A percentile compares a stretch with the other conserved stretches of the same genome.
These are phyloP conservation scores for Primulina eburnea DNA, from an alignment of 257 asterid genomes.

Conservation along the genomic window DNA sequence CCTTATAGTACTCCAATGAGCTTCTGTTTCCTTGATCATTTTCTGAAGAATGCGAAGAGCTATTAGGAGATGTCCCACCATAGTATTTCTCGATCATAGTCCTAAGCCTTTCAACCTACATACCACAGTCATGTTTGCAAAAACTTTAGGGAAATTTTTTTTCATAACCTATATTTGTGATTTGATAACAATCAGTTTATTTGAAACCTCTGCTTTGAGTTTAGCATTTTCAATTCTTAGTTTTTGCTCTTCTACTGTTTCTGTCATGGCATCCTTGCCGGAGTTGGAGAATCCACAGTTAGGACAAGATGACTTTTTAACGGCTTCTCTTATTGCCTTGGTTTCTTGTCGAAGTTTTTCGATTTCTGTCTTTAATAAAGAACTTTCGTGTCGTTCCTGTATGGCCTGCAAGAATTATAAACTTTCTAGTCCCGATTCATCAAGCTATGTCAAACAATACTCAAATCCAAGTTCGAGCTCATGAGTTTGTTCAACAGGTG, in stretches of 20 bases:
- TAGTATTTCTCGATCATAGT: slow-evolving; percentile 41
- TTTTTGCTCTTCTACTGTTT: slow-evolving; percentile 47
- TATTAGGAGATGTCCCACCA: slow-evolving; percentile 45
- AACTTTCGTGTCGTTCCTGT: slow-evolving; percentile 90
- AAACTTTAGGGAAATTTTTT: neutral
- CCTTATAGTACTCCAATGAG: slow-evolving; percentile 36
- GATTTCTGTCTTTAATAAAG: slow-evolving; percentile 63
- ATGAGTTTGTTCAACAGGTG: too few relatives aligned
- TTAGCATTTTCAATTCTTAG: slow-evolving; percentile 65
- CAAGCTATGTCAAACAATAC: too few relatives aligned
- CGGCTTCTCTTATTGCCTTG: slow-evolving; percentile 45
- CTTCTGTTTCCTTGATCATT: slow-evolving; percentile 48
- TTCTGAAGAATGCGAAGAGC: slow-evolving; percentile 48
- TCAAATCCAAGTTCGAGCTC: too few relatives aligned
- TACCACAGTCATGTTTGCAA: neutral
- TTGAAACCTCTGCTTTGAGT: slow-evolving; percentile 76
- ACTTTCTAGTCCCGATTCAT: too few relatives aligned
- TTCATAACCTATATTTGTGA: slow-evolving; percentile 5
- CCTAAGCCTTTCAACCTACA: slow-evolving; percentile 71
- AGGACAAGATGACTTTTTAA: slow-evolving; percentile 52
- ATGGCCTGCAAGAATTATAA: slow-evolving; percentile 50
- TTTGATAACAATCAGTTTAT: neutral
- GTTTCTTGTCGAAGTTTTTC: slow-evolving; percentile 73
- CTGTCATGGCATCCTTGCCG: slow-evolving; percentile 30
- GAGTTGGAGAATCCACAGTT: slow-evolving; percentile 56